Percentiles rank a stretch among this genome's conserved stretches.
These are phyloP conservation scores for Penicillium sp. DNA, from an alignment of 2,329 filamentous ascomycete genomes.

Conservation along the genomic window DNA sequence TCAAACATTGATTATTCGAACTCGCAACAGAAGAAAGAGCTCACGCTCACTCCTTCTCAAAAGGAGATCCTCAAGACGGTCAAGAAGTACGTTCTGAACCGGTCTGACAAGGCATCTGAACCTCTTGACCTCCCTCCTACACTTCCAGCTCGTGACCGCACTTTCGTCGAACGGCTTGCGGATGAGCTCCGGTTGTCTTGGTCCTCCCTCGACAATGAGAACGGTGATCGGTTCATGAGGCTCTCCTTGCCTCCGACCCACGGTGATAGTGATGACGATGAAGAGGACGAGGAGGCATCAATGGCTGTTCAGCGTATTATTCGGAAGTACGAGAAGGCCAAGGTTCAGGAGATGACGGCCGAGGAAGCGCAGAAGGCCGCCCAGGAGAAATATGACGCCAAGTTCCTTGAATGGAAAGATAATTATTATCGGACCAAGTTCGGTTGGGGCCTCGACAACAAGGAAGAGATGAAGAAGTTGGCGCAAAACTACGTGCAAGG, in stretches of 20 bases:
- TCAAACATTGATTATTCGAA: slow-evolving; percentile 67
- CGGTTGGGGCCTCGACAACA: slow-evolving; percentile 78
- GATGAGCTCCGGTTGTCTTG: slow-evolving; percentile 65
- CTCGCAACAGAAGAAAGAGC: slow-evolving; percentile 57
- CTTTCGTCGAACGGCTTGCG: slow-evolving; percentile 87
- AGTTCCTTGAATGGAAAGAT: slow-evolving; percentile 91
- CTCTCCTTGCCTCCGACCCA: slow-evolving; percentile 58
- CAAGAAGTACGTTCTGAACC: slow-evolving; percentile 76
- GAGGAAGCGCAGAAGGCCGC: slow-evolving; percentile 78
- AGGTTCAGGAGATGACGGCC: slow-evolving; percentile 74
- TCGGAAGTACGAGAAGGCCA: slow-evolving; percentile 86
- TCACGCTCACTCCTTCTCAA: slow-evolving; percentile 76
- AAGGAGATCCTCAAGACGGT: slow-evolving; percentile 79
- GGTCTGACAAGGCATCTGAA: slow-evolving; percentile 53
- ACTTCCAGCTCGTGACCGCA: slow-evolving; percentile 80
- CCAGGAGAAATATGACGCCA: slow-evolving; percentile 82
- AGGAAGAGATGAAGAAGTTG: slow-evolving; percentile 75
- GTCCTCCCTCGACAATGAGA: slow-evolving; percentile 63
- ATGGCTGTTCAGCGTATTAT: slow-evolving; percentile 82
- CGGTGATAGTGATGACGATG: slow-evolving; percentile 56
- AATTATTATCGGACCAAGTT: slow-evolving; percentile 91
- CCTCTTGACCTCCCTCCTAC: slow-evolving; percentile 71
- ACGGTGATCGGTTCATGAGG: slow-evolving; percentile 66
- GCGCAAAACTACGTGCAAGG: slow-evolving; percentile 97
- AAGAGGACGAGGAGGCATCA: slow-evolving; percentile 79